Evolutionary conservation across 116 monocot species (phyloP).

Genomic region (Cymodocea nodosa): DNA sequence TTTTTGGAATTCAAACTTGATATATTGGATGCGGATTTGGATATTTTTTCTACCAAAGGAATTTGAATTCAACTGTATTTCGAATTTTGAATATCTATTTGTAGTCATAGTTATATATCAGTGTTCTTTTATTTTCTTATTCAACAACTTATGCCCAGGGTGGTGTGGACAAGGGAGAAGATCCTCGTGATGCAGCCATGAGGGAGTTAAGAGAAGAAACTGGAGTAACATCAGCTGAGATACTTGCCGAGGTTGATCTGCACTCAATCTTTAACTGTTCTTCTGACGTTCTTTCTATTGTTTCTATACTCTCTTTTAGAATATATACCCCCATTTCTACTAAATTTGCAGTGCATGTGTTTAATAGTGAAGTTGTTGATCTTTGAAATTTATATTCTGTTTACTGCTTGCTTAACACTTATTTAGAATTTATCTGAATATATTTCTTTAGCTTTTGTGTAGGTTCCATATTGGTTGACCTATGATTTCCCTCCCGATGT

Average conservation of each 20-base stretch:
- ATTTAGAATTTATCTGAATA: background rate
- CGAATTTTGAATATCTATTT: no score
- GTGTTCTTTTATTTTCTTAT: background rate
- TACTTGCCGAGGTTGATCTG: constrained; percentile 52
- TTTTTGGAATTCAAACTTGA: no score
- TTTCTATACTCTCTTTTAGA: no score
- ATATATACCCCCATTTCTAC: no score
- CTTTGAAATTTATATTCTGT: background rate
- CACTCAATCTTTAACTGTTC: no score
- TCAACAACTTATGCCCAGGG: constrained; percentile 28
- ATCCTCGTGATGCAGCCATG: constrained; percentile 51
- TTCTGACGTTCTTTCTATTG: background rate
- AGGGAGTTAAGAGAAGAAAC: constrained; percentile 93
- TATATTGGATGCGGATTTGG: no score
- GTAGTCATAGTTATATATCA: no score
- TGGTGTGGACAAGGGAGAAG: constrained; percentile 75
- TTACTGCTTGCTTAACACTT: background rate
- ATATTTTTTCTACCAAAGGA: no score
- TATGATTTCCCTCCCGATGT: constrained; percentile 85
- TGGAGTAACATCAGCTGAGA: constrained; percentile 75
- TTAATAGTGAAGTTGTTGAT: no score
- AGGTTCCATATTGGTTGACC: constrained; percentile 84
- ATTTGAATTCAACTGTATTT: no score
- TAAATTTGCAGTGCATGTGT: no score
- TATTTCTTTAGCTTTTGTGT: constrained; percentile 10